phyloP scores from a whole-genome alignment of 2,329 filamentous ascomycete species.

The Coccinonectria pachysandricola region DNA sequence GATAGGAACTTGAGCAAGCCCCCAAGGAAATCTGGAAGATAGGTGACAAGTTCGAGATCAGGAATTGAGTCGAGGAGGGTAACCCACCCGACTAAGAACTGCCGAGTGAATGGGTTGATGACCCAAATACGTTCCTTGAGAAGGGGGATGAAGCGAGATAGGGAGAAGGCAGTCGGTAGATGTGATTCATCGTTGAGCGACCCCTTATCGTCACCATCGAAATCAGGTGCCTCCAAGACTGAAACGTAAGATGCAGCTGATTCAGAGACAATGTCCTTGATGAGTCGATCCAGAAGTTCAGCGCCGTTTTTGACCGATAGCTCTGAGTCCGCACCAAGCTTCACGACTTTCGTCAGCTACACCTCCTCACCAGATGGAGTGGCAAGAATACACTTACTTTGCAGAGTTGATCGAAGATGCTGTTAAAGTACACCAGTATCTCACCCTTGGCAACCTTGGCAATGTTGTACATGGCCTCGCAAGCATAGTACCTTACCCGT shows the following conservation, averaged over 20 bases:
- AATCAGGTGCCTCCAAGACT: conserved; percentile 54
- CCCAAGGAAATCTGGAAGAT: conserved; percentile 81
- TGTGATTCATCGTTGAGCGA: conserved; percentile 37
- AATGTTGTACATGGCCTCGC: conserved; percentile 99
- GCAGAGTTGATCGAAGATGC: conserved; percentile 93
- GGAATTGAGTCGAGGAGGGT: conserved; percentile 91
- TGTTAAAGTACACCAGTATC: conserved; percentile 94
- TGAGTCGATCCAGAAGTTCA: conserved; percentile 83
- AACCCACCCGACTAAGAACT: conserved; percentile 94
- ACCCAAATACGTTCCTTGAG: conserved; percentile 91
- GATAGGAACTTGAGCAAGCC: conserved; percentile 87
- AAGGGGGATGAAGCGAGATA: conserved; percentile 82
- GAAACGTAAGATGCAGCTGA: conserved; percentile 93
- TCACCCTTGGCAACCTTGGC: conserved; percentile 98
- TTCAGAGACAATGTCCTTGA: conserved; percentile 94
- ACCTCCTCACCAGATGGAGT: too few species aligned
- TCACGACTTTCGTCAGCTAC: too few species aligned
- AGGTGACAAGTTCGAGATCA: conserved; percentile 87
- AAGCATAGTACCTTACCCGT: conserved; percentile 92
- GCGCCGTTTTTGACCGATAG: conserved; percentile 97
- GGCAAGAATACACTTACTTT: too few species aligned
- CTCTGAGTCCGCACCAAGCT: conserved; percentile 94
- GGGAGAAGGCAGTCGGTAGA: conserved; percentile 79
- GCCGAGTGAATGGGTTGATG: conserved; percentile 86
- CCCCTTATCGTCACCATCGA: conserved; percentile 34